A percentile compares a stretch with the other conserved stretches of the same genome.
Evolutionary conservation across 2,329 filamentous ascomycete genomes (phyloP).

Genomic region (Sporothrix brunneoviolacea): DNA sequence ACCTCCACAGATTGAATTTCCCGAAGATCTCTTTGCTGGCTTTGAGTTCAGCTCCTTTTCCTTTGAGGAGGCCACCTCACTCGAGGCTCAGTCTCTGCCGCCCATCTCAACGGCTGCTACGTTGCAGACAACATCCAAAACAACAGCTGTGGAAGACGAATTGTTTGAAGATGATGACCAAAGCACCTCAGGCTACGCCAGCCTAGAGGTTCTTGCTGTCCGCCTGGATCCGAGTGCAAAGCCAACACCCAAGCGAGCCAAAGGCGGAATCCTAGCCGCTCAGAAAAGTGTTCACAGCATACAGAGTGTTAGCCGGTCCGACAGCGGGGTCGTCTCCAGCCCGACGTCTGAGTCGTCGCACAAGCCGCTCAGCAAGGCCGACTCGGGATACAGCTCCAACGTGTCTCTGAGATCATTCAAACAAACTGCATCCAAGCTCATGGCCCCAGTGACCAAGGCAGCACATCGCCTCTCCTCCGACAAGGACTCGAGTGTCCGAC

Average conservation of each 20-base stretch:
- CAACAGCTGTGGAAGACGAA: constrained; percentile 40
- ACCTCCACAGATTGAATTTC: constrained; percentile 10
- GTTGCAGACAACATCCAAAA: constrained; percentile 42
- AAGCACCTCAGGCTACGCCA: constrained; percentile 26
- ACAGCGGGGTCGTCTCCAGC: constrained; percentile 45
- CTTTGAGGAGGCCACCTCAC: constrained; percentile 21
- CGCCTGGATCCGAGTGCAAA: constrained; percentile 40
- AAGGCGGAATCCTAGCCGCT: background rate
- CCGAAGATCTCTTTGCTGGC: constrained; percentile 20
- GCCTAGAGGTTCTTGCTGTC: constrained; percentile 33
- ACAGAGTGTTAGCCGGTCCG: constrained; percentile 30
- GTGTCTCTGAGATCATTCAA: constrained; percentile 49
- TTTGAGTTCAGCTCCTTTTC: constrained; percentile 31
- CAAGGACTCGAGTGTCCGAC: background rate
- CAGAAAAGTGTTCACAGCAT: constrained; percentile 8
- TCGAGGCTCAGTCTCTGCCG: constrained; percentile 19
- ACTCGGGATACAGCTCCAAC: constrained; percentile 57
- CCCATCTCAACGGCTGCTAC: constrained; percentile 27
- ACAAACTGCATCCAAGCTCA: constrained; percentile 26
- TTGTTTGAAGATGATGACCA: constrained; percentile 41
- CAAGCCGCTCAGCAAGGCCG: constrained; percentile 47
- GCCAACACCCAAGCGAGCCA: constrained; percentile 21
- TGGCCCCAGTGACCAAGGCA: constrained; percentile 23
- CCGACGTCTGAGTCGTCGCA: constrained; percentile 36
- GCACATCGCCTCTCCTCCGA: constrained; percentile 7